Evolutionary conservation across 2,329 filamentous ascomycete genomes (phyloP).

Genomic region (Tolypocladium tundrense): DNA sequence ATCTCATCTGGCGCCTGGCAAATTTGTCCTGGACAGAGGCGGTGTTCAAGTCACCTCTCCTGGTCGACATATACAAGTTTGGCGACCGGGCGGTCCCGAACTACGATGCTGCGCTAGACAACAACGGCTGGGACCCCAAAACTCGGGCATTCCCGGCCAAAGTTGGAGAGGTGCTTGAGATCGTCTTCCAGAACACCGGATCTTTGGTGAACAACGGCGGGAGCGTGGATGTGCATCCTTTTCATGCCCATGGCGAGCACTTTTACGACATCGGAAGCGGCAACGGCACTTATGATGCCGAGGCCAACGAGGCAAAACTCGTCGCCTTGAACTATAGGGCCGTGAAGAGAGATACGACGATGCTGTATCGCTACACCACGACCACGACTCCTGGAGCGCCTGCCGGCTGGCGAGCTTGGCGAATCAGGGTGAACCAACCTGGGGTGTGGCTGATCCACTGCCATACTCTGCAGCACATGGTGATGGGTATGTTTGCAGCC

Average conservation of each 20-base stretch:
- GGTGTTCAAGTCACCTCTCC: neutral
- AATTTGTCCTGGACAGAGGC: slow-evolving; percentile 7
- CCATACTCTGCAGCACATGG: slow-evolving; percentile 46
- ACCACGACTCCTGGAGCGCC: slow-evolving; percentile 21
- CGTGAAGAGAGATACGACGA: slow-evolving; percentile 7
- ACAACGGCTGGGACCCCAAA: slow-evolving; percentile 42
- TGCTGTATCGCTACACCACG: slow-evolving; percentile 35
- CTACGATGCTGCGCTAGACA: slow-evolving; percentile 36
- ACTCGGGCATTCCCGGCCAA: slow-evolving; percentile 40
- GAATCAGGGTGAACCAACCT: slow-evolving; percentile 28
- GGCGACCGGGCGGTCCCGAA: slow-evolving; percentile 23
- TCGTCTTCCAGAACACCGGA: slow-evolving; percentile 34
- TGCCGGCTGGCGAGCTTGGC: slow-evolving; percentile 52
- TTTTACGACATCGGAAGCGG: slow-evolving; percentile 9
- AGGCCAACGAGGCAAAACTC: slow-evolving; percentile 2
- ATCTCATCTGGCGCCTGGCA: slow-evolving; percentile 6
- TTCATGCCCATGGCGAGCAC: slow-evolving; percentile 9
- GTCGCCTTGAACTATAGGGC: neutral
- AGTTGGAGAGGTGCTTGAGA: slow-evolving; percentile 45
- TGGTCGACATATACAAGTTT: neutral
- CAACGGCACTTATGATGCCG: slow-evolving; percentile 3
- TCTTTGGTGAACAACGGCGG: slow-evolving; percentile 15
- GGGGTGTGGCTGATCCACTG: slow-evolving; percentile 56
- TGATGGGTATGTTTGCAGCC: slow-evolving; percentile 27
- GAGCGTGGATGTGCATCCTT: slow-evolving; percentile 7